Evolutionary conservation across 1,284 basidiomycete genomes (phyloP).

Genomic region (Melampsora americana): DNA sequence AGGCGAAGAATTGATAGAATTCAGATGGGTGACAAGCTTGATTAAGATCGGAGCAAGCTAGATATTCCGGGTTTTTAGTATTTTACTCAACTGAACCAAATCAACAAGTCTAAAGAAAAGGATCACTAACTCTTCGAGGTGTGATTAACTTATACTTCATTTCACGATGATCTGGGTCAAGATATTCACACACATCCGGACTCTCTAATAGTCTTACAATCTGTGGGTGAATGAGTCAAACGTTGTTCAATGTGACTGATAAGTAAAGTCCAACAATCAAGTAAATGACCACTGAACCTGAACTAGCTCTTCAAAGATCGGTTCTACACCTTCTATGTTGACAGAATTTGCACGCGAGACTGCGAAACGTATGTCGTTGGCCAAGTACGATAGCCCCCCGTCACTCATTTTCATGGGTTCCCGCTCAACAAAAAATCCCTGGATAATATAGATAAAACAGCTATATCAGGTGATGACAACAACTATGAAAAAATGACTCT

Average conservation of each 20-base stretch:
- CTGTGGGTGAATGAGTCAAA: conserved; percentile 3
- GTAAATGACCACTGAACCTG: conserved; percentile 7
- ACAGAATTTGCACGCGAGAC: neutral
- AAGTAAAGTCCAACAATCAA: neutral
- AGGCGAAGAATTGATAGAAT: neutral
- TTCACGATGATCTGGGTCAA: conserved; percentile 28
- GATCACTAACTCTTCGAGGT: conserved; percentile 13
- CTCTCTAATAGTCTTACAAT: conserved; percentile 20
- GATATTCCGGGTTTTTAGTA: too few relatives aligned
- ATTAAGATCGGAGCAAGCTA: conserved; percentile 5
- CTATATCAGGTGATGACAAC: neutral
- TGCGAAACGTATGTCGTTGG: conserved; percentile 37
- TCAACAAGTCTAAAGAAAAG: neutral
- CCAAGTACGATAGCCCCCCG: conserved; percentile 18
- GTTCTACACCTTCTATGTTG: neutral
- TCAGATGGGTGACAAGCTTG: conserved; percentile 1
- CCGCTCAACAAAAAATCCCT: conserved; percentile 36
- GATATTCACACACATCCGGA: conserved; percentile 12
- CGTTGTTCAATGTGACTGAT: neutral
- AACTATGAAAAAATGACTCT: conserved; percentile 30
- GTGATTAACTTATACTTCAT: conserved; percentile 23
- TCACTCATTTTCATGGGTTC: conserved; percentile 34
- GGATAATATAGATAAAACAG: neutral
- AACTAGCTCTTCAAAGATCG: conserved; percentile 26
- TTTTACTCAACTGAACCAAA: neutral